Conservation (phyloP, 257 asterid genomes). For the Solanum pimpinellifolium region DNA sequence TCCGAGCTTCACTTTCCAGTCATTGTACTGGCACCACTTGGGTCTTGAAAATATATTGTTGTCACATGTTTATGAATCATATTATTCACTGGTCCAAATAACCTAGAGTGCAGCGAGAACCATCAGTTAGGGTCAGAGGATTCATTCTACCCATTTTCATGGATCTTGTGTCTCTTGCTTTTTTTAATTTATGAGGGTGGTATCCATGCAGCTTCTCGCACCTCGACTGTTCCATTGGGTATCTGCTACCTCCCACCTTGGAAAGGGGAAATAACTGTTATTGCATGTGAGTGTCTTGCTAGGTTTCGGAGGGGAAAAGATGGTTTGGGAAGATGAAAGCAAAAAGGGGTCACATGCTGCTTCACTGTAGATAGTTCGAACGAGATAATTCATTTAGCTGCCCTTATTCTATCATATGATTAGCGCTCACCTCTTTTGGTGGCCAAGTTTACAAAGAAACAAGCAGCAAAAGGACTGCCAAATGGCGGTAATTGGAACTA, state of each 20-base stretch:
- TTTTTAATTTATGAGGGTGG: neutral
- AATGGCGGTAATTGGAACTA: neutral
- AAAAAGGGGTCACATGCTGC: neutral
- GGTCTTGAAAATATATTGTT: neutral
- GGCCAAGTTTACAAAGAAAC: neutral
- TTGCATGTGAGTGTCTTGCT: neutral
- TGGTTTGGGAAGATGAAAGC: neutral
- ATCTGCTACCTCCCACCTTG: neutral
- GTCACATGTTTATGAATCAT: neutral
- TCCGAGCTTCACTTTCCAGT: neutral
- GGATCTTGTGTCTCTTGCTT: neutral
- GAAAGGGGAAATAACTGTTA: neutral
- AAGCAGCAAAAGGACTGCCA: neutral
- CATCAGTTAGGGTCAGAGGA: neutral
- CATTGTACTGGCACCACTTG: neutral
- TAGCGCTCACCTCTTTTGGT: neutral
- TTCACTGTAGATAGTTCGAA: neutral
- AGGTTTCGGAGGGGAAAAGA: neutral
- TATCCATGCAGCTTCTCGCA: neutral
- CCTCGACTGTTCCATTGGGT: neutral
- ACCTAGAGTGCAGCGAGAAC: neutral
- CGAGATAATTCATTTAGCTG: neutral
- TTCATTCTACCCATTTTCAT: neutral
- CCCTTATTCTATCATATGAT: neutral
- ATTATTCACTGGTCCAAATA: neutral